Base-by-base conservation (phyloP, 2,329 filamentous ascomycete genomes). In the Colletotrichum sp. region DNA sequence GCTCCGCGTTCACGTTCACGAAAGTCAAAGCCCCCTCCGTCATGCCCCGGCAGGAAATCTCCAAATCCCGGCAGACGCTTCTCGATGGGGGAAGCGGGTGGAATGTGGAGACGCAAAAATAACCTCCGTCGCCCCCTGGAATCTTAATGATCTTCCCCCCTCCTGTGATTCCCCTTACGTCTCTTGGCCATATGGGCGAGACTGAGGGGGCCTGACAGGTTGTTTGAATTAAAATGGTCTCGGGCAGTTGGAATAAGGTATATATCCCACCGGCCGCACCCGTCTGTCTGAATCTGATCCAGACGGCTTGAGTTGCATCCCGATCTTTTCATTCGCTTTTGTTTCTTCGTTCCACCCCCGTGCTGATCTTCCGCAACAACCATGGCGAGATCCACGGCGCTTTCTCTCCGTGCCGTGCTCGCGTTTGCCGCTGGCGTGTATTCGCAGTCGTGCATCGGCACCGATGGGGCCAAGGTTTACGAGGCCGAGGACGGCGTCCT, bases 401-500 rank as follows among this genome's bases (percentile, higher is more conserved):
- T 71, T 16, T 71, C 68, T 8, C 68, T 73, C 18, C 57, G 55
- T 31, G 55, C 62, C 16, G 43, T 64, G 34, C 51, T 73, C 33
- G 69, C 64, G 64, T 74, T 74, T 43, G 69, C 65, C 59, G 72
- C 64, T 69, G 72, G 63, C 59, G 72, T 61, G 69, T 62, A 61
- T 55, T 59, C 69, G 24, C 72, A 73, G 12, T 61, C 24, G 8
- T 74, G 72, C 69, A 72, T 72, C 5, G 72, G 72, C 33, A 73
- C 66, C 63, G 47, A 73, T 5, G 69, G 73, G 16, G 55, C 69
- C 54, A 65, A 51, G 47, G 77, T 76, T 3, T 80, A 80, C 62
- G 81, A 87, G 77, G 86, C 86, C 9, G 86, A 88, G 76, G 79
- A 82, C 68, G 86, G 82, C 3, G 78, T 78, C 8, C 78, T 87